These are phyloP conservation scores for Wickerhamiella bombiphila DNA, from an alignment of 805 yeast genomes.

Conservation along the genomic window DNA sequence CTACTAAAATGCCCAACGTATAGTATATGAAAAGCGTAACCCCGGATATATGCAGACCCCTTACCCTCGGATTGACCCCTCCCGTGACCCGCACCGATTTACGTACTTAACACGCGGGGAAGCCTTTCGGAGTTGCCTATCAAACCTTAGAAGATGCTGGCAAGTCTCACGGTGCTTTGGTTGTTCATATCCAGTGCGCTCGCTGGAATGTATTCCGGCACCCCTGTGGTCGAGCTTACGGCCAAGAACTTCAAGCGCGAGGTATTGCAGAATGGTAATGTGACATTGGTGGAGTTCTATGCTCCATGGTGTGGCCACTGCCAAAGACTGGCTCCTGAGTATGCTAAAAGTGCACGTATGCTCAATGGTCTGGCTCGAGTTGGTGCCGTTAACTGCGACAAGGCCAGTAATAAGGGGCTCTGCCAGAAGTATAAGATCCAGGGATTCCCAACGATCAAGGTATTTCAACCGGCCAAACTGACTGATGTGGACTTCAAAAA, in stretches of 20 bases:
- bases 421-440: conserved; percentile 53
- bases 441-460: conserved; percentile 75
- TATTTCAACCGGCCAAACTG: conserved; percentile 69
- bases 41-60: no score
- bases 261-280: conserved; percentile 55
- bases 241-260: conserved; percentile 44
- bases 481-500: conserved; percentile 17
- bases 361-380: conserved; percentile 37
- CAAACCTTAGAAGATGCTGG: background rate
- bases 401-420: conserved; percentile 45
- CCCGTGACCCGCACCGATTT: no score
- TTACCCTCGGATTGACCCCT: no score
- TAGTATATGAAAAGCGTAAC: no score
- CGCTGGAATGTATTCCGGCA: conserved; percentile 6
- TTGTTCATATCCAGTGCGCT: conserved; percentile 1
- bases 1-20: no score
- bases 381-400: conserved; percentile 81
- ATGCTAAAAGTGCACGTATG: conserved; percentile 45
- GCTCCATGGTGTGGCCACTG: conserved; percentile 99
- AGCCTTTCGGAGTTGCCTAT: no score
- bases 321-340: conserved; percentile 57
- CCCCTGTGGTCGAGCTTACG: conserved; percentile 14
- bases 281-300: conserved; percentile 76
- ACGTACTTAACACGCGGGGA: no score
- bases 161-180: background rate